phyloP scores from a whole-genome alignment of 768 basidiomycete genomes.

The Russula sp. region DNA sequence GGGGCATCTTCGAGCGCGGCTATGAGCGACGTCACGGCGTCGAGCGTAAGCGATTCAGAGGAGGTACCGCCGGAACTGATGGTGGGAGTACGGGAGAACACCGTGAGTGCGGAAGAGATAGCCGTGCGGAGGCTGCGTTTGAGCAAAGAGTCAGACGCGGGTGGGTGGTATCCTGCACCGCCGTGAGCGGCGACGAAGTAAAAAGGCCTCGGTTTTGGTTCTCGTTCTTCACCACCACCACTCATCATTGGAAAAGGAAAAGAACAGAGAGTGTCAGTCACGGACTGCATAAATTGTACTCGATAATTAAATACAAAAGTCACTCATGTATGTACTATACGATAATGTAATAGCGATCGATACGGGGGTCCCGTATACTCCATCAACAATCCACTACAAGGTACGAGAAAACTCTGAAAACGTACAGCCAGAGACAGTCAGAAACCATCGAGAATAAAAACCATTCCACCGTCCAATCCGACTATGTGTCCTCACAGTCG shows the following conservation, averaged over 20 bases:
- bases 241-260: background rate
- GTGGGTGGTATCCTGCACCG: constrained; percentile 64
- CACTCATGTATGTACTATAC: background rate
- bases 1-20: constrained; percentile 1
- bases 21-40: background rate
- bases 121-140: constrained; percentile 48
- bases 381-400: background rate
- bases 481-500: constrained; percentile 10
- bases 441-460: background rate
- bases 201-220: background rate
- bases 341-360: constrained; percentile 13
- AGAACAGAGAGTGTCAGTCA: background rate
- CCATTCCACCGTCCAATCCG: background rate
- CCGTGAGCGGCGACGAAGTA: constrained; percentile 58
- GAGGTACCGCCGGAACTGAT: background rate
- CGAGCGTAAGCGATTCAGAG: background rate
- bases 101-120: constrained; percentile 37
- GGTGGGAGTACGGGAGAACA: background rate
- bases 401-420: background rate
- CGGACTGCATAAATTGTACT: background rate
- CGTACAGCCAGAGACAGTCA: background rate
- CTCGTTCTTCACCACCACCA: background rate
- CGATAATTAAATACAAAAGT: constrained; percentile 3
- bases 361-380: constrained; percentile 1
- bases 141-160: constrained; percentile 31